Conservation (phyloP, 2,329 filamentous ascomycete species). For the Neocatenulostroma microsporum region DNA sequence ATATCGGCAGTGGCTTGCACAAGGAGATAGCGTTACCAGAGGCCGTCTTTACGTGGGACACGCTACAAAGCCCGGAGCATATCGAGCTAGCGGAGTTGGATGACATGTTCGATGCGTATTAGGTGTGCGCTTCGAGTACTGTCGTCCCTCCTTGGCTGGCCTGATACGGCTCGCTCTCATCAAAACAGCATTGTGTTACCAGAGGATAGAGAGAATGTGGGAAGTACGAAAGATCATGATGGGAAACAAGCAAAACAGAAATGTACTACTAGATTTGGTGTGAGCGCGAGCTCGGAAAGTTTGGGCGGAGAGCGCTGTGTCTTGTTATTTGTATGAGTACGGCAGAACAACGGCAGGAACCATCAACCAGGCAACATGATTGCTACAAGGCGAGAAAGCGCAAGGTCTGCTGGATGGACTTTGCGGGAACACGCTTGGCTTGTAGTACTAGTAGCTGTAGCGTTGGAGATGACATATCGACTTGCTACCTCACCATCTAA, state of each 20-base stretch:
- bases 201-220: too few relatives aligned
- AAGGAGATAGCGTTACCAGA: constrained; percentile 23
- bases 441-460: not conserved
- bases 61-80: constrained; percentile 65
- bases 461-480: not conserved
- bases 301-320: too few relatives aligned
- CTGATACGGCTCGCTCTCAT: too few relatives aligned
- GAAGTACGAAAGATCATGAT: too few relatives aligned
- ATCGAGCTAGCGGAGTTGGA: constrained; percentile 92
- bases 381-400: not conserved
- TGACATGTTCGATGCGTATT: constrained; percentile 61
- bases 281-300: too few relatives aligned
- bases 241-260: too few relatives aligned
- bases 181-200: too few relatives aligned
- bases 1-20: constrained; percentile 12
- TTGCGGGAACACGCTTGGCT: too few relatives aligned
- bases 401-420: not conserved
- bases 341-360: not conserved
- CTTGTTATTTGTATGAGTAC: too few relatives aligned
- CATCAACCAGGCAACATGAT: not conserved
- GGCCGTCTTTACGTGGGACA: constrained; percentile 27
- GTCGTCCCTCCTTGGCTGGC: too few relatives aligned
- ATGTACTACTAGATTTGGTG: too few relatives aligned
- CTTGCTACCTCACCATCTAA: not conserved
- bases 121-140: constrained; percentile 1